Base-by-base conservation (phyloP, 805 yeast genomes). In the Wickerhamiella kurtzmanii region DNA sequence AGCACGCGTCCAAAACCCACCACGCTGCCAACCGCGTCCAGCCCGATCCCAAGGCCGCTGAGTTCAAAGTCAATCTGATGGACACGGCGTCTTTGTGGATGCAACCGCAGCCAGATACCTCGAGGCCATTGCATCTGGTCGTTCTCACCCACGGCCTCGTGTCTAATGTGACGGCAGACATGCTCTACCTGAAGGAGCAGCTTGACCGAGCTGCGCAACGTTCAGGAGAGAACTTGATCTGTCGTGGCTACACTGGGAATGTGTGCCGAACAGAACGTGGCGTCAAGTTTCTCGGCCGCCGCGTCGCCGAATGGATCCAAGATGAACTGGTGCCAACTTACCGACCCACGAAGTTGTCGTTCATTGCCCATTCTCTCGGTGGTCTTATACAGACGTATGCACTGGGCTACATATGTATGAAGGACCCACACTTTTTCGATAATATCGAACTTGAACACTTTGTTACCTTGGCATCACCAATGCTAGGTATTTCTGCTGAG, bases 331-430 rank as follows among this genome's bases (percentile, higher is more conserved):
- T 73, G 11, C 67, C 70, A 3, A 61, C 64, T 3, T 52, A 60
- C 11, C 56, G 67, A 3, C 77, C 85, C 5, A 62, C 64, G 11
- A 77, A 76, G 55, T 76, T 89, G 3, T 89, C 97, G 2, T 88
- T 92, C 57, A 68, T 92, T 18, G 95, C 92, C 1, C 98, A 92
- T 63, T 89, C 97, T 0, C 67, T 92, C 21, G 98, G 98, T 16
- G 98, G 98, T 0, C 75, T 84, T 16, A 82, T 82, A 8, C 96
- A 89, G 65, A 77, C 94, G 0, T 89, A 83, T 71, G 94, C 97
- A 1, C 69, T 92, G 37, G 92, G 89, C 2, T 82, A 86, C 59
- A 72, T 92, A 19, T 73, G 70, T 13, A 60, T 66, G 6, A 60
- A 75, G 48, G 71, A 78, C 50, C 94, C 95, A 0, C 72, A 76